phyloP scores from a whole-genome alignment of 73 alveolate species.

The Breviolum minutum region DNA sequence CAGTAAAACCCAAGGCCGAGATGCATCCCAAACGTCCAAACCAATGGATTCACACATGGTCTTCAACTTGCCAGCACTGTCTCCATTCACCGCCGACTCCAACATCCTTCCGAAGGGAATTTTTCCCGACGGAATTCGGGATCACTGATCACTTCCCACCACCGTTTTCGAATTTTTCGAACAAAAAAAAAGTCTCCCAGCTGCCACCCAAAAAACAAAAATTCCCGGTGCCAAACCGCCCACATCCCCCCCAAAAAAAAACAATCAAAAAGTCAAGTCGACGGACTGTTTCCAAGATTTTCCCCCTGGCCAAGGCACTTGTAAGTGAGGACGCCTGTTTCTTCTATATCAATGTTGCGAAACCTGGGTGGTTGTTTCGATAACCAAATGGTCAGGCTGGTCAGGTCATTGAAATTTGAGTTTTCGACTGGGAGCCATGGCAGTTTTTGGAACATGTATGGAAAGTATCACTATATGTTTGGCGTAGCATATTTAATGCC shows the following conservation, averaged over 20 bases:
- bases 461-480: neutral
- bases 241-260: no score
- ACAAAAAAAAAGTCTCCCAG: no score
- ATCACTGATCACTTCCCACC: no score
- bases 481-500: no score
- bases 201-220: no score
- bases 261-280: no score
- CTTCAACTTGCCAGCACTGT: neutral
- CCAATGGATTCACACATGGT: slow-evolving; percentile 54
- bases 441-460: neutral
- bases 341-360: slow-evolving; percentile 36
- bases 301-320: neutral
- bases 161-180: no score
- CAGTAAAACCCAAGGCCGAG: slow-evolving; percentile 56
- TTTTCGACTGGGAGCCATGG: neutral
- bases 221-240: no score
- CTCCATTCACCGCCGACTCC: slow-evolving; percentile 2
- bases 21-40: slow-evolving; percentile 57
- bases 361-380: slow-evolving; percentile 20
- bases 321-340: slow-evolving; percentile 58
- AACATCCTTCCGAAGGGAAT: neutral
- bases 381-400: no score
- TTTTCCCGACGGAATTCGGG: no score
- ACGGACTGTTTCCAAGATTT: no score
- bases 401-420: no score